Evolutionary conservation across 106 monocot genomes (phyloP).

Genomic region (Dioscorea dumetorum): DNA sequence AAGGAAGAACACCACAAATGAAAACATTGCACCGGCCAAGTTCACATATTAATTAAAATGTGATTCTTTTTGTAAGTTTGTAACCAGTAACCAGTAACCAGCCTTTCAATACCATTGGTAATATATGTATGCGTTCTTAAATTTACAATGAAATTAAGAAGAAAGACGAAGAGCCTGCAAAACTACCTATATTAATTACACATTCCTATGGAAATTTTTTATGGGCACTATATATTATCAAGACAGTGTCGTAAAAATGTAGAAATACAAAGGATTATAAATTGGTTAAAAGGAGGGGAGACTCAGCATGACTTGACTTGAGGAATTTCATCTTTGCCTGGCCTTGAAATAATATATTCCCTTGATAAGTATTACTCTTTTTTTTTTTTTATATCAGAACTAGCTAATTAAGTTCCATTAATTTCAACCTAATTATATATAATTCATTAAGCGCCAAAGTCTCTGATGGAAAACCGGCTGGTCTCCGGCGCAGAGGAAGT

Average conservation of each 20-base stretch:
- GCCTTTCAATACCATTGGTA: neutral
- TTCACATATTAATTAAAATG: too few species aligned
- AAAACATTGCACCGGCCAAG: too few species aligned
- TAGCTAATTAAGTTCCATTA: too few species aligned
- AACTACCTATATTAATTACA: slow-evolving; percentile 9
- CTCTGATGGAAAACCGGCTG: slow-evolving; percentile 10
- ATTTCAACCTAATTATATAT: too few species aligned
- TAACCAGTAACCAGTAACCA: neutral
- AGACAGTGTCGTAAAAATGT: neutral
- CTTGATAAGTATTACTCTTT: neutral
- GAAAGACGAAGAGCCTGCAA: neutral
- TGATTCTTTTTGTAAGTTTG: neutral
- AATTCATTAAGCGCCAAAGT: slow-evolving; percentile 4
- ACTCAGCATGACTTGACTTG: too few species aligned
- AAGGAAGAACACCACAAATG: neutral
- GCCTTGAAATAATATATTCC: too few species aligned
- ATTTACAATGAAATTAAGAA: slow-evolving; percentile 4
- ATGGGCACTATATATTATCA: neutral
- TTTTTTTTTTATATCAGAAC: neutral
- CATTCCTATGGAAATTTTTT: slow-evolving; percentile 10
- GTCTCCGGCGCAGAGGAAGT: slow-evolving; percentile 21
- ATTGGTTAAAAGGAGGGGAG: slow-evolving; percentile 5
- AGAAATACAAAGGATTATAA: neutral
- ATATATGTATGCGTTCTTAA: slow-evolving; percentile 1
- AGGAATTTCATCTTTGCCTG: neutral